These are phyloP conservation scores for Kwoniella dendrophila DNA, from an alignment of 768 basidiomycete genomes.

Conservation along the genomic window DNA sequence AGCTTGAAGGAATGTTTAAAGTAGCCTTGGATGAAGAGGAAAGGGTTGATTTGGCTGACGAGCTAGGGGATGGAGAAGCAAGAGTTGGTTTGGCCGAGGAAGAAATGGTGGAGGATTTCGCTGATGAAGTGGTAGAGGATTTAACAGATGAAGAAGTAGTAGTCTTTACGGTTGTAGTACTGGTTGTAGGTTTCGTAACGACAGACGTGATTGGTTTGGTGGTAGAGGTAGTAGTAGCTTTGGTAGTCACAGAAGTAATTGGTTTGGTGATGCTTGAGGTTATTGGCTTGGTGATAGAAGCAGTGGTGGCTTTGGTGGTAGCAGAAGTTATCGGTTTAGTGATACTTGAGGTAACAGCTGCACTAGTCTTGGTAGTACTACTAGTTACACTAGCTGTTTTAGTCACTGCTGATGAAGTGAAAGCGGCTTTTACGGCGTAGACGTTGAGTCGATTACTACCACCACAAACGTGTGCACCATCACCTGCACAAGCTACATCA, in stretches of 20 bases:
- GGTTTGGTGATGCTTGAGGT: too few species aligned
- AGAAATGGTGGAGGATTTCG: neutral
- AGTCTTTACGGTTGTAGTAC: too few species aligned
- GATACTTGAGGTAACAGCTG: neutral
- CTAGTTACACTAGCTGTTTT: too few species aligned
- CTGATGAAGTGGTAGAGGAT: neutral
- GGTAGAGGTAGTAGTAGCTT: too few species aligned
- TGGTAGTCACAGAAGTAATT: too few species aligned
- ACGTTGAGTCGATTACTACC: constrained; percentile 27
- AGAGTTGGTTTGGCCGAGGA: neutral
- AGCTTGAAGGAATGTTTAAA: neutral
- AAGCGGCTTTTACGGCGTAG: constrained; percentile 1
- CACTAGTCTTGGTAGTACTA: neutral
- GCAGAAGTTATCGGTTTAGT: too few species aligned
- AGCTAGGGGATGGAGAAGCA: neutral
- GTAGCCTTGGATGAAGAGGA: neutral
- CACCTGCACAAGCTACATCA: constrained; percentile 32
- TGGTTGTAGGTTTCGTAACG: too few species aligned
- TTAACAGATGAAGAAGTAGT: neutral
- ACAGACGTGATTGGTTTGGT: too few species aligned
- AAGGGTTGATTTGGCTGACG: neutral
- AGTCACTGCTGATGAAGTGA: neutral
- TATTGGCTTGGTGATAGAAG: too few species aligned
- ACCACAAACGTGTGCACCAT: constrained; percentile 24
- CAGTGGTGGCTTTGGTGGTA: neutral